Evolutionary conservation across 495 filamentous ascomycete species (phyloP), one percentile per base, ranked within the genome.

Genomic region (Cercophora sp.): DNA sequence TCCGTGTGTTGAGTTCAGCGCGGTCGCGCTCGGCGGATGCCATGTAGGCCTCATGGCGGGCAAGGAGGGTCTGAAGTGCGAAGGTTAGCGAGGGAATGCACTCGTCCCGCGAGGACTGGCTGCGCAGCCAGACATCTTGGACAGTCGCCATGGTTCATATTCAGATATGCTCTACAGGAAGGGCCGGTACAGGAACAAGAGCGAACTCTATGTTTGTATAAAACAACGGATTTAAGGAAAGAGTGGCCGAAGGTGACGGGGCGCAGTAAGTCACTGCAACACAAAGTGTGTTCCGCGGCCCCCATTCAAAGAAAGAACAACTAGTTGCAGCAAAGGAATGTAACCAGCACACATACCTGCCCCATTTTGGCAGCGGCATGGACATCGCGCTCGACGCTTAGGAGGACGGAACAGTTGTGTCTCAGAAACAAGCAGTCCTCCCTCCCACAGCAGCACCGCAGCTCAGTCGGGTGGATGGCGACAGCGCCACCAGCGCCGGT

Each of bases 1-100:
- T 88, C 36, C 76, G 86, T 31, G 74, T 69, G 10, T 77, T 74
- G 73, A 94, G 81, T 25, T 81, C 81, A 37, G 70, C 67, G 13
- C 93, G 84, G 61, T 96, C 88, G 46, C 83, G 79, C 74, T 95
- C 90, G 45, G 89, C 87, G 63, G 96, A 89, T 16, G 83, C 85
- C 76, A 96, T 88, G 67, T 95, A 96, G 32, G 84, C 81, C 71
- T 96, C 92, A 79, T 97, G 91, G 51, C 91, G 87, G 44, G 85
- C 82, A 15, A 98, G 81, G 31, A 98, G 75, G 27, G 91, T 88
- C 92, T 96, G 85, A 47, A 89, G 70, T 34, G 83, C 68, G 71
- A 87, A 59, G 15, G 64, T 69, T 29, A 69, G 66, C 46, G 56
- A 50, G 10, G 60, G 60, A 18, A 44, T 25, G 45, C 39, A 52